phyloP scores from a whole-genome alignment of 129 eudicot species.

The Escallonia herrerae region DNA sequence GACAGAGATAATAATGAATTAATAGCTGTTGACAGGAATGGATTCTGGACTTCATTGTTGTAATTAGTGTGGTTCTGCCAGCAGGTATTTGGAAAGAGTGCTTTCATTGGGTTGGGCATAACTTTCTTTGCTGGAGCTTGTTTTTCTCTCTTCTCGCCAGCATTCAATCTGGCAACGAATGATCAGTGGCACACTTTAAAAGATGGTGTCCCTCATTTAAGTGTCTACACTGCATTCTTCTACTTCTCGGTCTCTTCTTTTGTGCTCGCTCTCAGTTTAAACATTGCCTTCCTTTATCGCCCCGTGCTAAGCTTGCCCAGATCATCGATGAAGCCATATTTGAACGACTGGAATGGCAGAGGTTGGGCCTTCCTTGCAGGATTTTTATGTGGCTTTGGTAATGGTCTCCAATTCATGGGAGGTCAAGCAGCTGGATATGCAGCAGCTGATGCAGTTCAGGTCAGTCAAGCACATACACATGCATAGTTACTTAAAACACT shows the following conservation, averaged over 20 bases:
- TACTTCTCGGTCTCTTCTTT: slow-evolving; percentile 52
- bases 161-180: slow-evolving; percentile 35
- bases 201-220: slow-evolving; percentile 24
- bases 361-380: slow-evolving; percentile 50
- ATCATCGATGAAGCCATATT: slow-evolving; percentile 28
- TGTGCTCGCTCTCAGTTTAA: slow-evolving; percentile 29
- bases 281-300: slow-evolving; percentile 30
- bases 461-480: slow-evolving; percentile 1
- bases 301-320: slow-evolving; percentile 30
- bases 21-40: background rate
- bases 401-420: slow-evolving; percentile 50
- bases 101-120: slow-evolving; percentile 30
- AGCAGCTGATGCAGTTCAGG: slow-evolving; percentile 63
- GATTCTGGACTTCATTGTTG: background rate
- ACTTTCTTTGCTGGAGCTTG: slow-evolving; percentile 27
- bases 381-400: slow-evolving; percentile 39
- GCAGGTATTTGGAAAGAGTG: slow-evolving; percentile 45
- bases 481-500: background rate
- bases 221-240: slow-evolving; percentile 29
- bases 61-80: background rate
- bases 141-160: slow-evolving; percentile 33
- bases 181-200: slow-evolving; percentile 25
- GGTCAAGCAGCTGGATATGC: slow-evolving; percentile 65
- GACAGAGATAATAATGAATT: too few species aligned
- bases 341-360: slow-evolving; percentile 48